Base-by-base conservation (phyloP, 2,329 filamentous ascomycete genomes). In the Colletotrichum sp. region DNA sequence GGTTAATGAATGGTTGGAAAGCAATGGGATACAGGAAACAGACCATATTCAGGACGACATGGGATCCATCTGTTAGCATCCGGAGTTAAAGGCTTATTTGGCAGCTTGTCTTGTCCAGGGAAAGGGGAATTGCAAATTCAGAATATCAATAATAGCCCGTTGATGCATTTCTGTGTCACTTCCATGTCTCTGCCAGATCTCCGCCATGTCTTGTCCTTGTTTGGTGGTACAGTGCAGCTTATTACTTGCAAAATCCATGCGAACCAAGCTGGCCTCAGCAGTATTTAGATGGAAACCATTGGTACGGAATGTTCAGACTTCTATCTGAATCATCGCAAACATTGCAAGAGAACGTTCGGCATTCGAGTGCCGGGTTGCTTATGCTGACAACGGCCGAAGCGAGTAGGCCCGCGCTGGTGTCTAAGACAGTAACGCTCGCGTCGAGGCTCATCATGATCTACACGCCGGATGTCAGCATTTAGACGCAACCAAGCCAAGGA, bases 271-370 rank as follows among this genome's bases (percentile, higher is more conserved):
- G 9, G 9, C 36, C 16, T 48, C 9, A 48, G 9, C 18, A 48
- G 38, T 48, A n/a, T 4, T 48, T n/a, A 6, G 9, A 48, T 12
- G 9, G 6, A 48, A 48, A 7, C 18, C 18, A 21, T 52, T 21
- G n/a, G 10, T 8, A 21, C 12, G 3, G 0, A 52, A 12, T 5
- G 10, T 52, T 3, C 43, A 4, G 0, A 52, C n/a, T 52, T 21
- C 43, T 8, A 8, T 13, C n/a, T 12, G 6, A 52, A 21, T 0
- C 3, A 52, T 52, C 43, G 43, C 43, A 52, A 52, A 12, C 43
- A 21, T 12, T 13, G n/a, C n/a, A 21, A 21, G n/a, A 21, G n/a
- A 13, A 13, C 2, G n/a, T 52, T 52, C 43, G 43, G 43, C 43
- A 21, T 21, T 16, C 15, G 7, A 24, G n/a, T 52, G 43, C 43